phyloP scores from a whole-genome alignment of 805 yeast genomes.

The Metschnikowia chrysomelidarum region DNA sequence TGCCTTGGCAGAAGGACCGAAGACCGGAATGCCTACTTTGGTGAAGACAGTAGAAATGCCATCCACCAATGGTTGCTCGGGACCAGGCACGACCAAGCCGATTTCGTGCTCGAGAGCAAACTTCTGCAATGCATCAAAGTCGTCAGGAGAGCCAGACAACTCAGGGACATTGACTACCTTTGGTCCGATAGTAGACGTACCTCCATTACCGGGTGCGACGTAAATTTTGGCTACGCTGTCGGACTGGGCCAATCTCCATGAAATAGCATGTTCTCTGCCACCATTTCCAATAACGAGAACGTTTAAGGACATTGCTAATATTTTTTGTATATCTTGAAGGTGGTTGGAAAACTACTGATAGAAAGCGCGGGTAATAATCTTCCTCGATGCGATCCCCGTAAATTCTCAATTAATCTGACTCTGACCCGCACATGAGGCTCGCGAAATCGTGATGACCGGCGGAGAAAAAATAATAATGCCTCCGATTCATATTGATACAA shows the following conservation, averaged over 20 bases:
- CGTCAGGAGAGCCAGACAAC: constrained; percentile 60
- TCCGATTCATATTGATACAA: no score
- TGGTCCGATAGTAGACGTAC: constrained; percentile 53
- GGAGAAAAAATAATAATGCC: no score
- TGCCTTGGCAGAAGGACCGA: constrained; percentile 92
- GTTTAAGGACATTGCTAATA: constrained; percentile 16
- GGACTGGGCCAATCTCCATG: constrained; percentile 87
- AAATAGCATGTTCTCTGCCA: constrained; percentile 97
- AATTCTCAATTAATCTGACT: constrained; percentile 11
- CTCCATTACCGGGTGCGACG: constrained; percentile 98
- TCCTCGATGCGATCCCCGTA: constrained; percentile 8
- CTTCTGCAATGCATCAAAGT: constrained; percentile 65
- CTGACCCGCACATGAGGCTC: constrained; percentile 7
- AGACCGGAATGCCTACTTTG: constrained; percentile 88
- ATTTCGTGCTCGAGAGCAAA: constrained; percentile 71
- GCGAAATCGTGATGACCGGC: no score
- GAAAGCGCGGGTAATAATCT: background rate
- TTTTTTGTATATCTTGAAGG: background rate
- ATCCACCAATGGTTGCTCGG: constrained; percentile 98
- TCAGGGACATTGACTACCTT: constrained; percentile 67
- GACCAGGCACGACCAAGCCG: constrained; percentile 89
- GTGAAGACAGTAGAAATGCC: constrained; percentile 76
- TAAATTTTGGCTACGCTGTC: constrained; percentile 65
- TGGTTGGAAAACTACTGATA: background rate
- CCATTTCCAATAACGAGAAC: constrained; percentile 92